Evolutionary conservation across 2,329 filamentous ascomycete genomes (phyloP).

Genomic region (Calonectria fujianensis): DNA sequence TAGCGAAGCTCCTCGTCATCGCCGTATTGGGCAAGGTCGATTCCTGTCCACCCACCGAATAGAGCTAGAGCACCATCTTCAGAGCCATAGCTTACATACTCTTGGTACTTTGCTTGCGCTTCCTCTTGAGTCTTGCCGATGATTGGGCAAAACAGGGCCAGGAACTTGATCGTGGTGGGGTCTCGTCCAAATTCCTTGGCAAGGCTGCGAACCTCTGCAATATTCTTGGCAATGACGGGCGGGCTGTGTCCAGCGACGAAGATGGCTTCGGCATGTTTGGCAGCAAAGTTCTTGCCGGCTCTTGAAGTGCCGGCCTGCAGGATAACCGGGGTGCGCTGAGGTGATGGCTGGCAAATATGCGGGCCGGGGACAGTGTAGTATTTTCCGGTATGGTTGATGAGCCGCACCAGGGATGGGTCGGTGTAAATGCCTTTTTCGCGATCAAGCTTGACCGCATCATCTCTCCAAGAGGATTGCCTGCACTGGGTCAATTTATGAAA

Average conservation of each 20-base stretch:
- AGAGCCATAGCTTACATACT: conserved; percentile 73
- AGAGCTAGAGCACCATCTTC: conserved; percentile 78
- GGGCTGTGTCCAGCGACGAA: conserved; percentile 77
- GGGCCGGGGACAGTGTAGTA: conserved; percentile 76
- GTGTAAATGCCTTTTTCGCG: conserved; percentile 70
- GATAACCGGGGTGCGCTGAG: conserved; percentile 78
- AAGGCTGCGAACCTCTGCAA: conserved; percentile 73
- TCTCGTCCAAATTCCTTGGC: conserved; percentile 72
- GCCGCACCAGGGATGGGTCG: conserved; percentile 68
- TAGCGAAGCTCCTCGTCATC: conserved; percentile 79
- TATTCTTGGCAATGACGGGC: conserved; percentile 71
- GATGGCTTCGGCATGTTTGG: conserved; percentile 79
- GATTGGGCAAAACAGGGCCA: conserved; percentile 75
- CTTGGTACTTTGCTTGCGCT: conserved; percentile 69
- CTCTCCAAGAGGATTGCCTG: conserved; percentile 72
- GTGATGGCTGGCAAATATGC: conserved; percentile 76
- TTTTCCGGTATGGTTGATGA: conserved; percentile 78
- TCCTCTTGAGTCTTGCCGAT: conserved; percentile 77
- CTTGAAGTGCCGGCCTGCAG: conserved; percentile 79
- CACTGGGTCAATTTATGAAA: background rate
- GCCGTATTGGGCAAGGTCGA: conserved; percentile 75
- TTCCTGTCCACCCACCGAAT: conserved; percentile 81
- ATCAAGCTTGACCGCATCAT: conserved; percentile 76
- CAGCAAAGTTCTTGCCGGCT: conserved; percentile 75
- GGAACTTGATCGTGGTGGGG: conserved; percentile 74